Evolutionary conservation across 441 rosid species (phyloP).

Genomic region (Arabidopsis lyrata): DNA sequence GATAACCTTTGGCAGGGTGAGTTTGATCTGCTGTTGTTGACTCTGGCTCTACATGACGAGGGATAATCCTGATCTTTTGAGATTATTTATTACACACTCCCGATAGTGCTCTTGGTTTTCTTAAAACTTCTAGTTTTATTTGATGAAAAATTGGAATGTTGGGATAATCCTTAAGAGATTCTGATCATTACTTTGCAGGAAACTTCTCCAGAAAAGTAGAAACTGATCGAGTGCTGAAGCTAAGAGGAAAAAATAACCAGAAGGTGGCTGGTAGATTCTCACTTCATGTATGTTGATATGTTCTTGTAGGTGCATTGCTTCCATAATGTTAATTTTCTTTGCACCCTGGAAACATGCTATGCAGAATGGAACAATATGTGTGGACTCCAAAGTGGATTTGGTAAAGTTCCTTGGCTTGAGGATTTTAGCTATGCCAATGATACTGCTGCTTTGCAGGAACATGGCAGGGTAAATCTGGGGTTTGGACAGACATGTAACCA

Average conservation of each 20-base stretch:
- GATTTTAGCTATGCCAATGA: slow-evolving; percentile 60
- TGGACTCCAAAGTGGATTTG: slow-evolving; percentile 55
- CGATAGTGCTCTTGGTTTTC: slow-evolving; percentile 17
- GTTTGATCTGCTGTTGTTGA: slow-evolving; percentile 25
- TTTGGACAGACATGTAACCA: slow-evolving; percentile 61
- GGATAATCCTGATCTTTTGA: slow-evolving; percentile 12
- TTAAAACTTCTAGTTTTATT: background rate
- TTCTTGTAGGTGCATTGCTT: slow-evolving; percentile 30
- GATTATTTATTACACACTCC: slow-evolving; percentile 1
- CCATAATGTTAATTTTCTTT: slow-evolving; percentile 21
- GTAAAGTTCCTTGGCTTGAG: slow-evolving; percentile 71
- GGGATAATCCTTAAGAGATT: slow-evolving; percentile 28
- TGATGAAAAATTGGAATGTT: slow-evolving; percentile 11
- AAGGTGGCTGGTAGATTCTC: slow-evolving; percentile 93
- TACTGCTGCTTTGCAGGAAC: slow-evolving; percentile 49
- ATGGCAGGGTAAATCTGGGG: slow-evolving; percentile 44
- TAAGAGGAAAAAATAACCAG: slow-evolving; percentile 53
- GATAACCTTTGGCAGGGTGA: slow-evolving; percentile 53
- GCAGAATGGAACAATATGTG: slow-evolving; percentile 62
- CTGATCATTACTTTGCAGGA: slow-evolving; percentile 43
- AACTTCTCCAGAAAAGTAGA: slow-evolving; percentile 48
- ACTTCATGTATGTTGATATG: slow-evolving; percentile 46
- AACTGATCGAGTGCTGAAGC: slow-evolving; percentile 44
- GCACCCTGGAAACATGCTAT: slow-evolving; percentile 51
- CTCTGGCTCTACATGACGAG: background rate